phyloP scores from a whole-genome alignment of 1,139 yeast genomes.

The Starmera stellimalicola region DNA sequence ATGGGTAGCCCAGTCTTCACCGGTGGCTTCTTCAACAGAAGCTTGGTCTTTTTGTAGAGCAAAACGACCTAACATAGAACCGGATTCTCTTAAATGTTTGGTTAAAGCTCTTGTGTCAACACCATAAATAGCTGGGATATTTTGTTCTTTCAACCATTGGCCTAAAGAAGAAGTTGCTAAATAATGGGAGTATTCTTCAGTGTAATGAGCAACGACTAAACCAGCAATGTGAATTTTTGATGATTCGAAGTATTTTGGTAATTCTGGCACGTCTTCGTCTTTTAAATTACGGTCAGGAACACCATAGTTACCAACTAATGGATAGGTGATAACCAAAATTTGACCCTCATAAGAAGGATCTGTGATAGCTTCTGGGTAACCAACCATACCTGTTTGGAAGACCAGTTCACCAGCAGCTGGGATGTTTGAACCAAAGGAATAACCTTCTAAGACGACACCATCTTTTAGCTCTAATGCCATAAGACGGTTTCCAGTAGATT shows the following conservation, averaged over 20 bases:
- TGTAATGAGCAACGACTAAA: constrained; percentile 92
- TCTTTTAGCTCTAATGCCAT: constrained; percentile 89
- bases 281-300: constrained; percentile 80
- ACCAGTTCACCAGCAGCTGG: constrained; percentile 93
- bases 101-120: constrained; percentile 95
- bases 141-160: constrained; percentile 85
- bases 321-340: constrained; percentile 92
- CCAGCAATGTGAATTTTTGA: constrained; percentile 92
- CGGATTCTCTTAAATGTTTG: constrained; percentile 83
- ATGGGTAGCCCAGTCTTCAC: constrained; percentile 45
- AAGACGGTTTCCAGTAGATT: constrained; percentile 69
- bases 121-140: constrained; percentile 94
- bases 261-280: constrained; percentile 65
- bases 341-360: constrained; percentile 99
- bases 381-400: constrained; percentile 99
- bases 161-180: constrained; percentile 90
- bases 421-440: constrained; percentile 91
- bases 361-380: constrained; percentile 96
- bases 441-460: constrained; percentile 87
- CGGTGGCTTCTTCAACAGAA: constrained; percentile 30
- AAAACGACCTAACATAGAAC: constrained; percentile 86
- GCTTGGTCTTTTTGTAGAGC: constrained; percentile 46
- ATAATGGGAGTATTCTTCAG: constrained; percentile 91
- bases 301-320: constrained; percentile 98
- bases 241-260: constrained; percentile 93